Evolutionary conservation across 228 moss, liverwort and hornwort genomes (phyloP).

Genomic region (Sphagnum magellanicum): DNA sequence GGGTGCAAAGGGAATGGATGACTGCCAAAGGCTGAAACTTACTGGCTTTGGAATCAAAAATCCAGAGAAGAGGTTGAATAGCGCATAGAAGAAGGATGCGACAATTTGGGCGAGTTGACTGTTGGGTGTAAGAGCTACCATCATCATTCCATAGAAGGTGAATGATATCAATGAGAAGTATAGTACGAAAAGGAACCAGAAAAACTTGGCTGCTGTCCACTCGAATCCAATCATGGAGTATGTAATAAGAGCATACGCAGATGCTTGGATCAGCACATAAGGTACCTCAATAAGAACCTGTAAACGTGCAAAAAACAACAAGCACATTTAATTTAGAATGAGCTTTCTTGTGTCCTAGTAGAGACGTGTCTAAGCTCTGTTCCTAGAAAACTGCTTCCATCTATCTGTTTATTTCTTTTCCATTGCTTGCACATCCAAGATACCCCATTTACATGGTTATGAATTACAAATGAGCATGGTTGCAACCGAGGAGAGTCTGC

Average conservation of each 20-base stretch:
- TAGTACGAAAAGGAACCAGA: constrained; percentile 30
- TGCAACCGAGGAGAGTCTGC: background rate
- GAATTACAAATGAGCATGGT: no score
- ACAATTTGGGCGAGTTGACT: constrained; percentile 34
- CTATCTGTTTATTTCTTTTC: no score
- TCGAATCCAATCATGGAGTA: constrained; percentile 52
- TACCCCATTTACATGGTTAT: no score
- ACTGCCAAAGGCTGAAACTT: background rate
- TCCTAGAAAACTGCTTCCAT: no score
- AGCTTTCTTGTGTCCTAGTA: no score
- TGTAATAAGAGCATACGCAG: constrained; percentile 15
- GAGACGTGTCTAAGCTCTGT: no score
- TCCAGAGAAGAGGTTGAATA: constrained; percentile 56
- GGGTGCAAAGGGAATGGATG: no score
- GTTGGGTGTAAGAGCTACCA: constrained; percentile 50
- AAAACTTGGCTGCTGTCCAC: constrained; percentile 28
- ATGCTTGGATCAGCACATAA: constrained; percentile 33
- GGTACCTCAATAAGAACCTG: constrained; percentile 49
- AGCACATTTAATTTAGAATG: no score
- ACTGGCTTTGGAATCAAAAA: constrained; percentile 35
- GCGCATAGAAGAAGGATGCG: constrained; percentile 30
- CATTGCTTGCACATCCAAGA: no score
- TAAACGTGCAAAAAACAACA: background rate
- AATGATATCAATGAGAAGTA: constrained; percentile 27
- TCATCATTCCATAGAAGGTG: constrained; percentile 56